Evolutionary conservation across 768 basidiomycete genomes (phyloP).

Genomic region (Pisolithus orientalis): DNA sequence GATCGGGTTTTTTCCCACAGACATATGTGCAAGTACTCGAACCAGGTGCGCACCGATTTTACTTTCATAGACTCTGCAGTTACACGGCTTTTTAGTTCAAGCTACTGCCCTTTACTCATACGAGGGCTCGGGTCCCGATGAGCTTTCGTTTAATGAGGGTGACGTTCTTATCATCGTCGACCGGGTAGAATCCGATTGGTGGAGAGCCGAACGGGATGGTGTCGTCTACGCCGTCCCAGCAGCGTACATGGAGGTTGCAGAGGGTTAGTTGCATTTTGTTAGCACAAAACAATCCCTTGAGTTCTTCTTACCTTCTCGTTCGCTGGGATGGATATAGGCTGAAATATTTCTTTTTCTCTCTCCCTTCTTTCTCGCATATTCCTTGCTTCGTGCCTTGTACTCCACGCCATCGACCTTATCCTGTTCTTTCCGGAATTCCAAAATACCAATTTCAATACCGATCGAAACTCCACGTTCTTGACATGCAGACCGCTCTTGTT

Average conservation of each 20-base stretch:
- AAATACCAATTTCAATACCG: slow-evolving; percentile 9
- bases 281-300: slow-evolving; percentile 37
- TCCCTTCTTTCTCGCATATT: slow-evolving; percentile 29
- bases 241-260: slow-evolving; percentile 75
- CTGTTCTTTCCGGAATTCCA: neutral
- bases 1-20: slow-evolving; percentile 84
- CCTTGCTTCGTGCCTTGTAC: slow-evolving; percentile 1
- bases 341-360: slow-evolving; percentile 61
- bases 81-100: slow-evolving; percentile 35
- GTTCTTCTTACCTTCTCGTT: slow-evolving; percentile 46
- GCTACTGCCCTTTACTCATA: slow-evolving; percentile 84
- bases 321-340: slow-evolving; percentile 59
- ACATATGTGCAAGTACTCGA: slow-evolving; percentile 76
- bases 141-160: slow-evolving; percentile 81
- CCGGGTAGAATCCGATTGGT: slow-evolving; percentile 83
- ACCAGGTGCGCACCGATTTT: slow-evolving; percentile 36
- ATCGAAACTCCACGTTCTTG: slow-evolving; percentile 7
- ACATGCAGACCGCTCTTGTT: neutral
- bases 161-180: slow-evolving; percentile 78
- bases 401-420: no score
- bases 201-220: slow-evolving; percentile 89
- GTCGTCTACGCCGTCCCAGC: slow-evolving; percentile 88
- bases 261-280: slow-evolving; percentile 75
- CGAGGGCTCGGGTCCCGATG: slow-evolving; percentile 61
- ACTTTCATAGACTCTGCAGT: neutral